Base-by-base conservation (phyloP, 2,329 filamentous ascomycete species). In the Ceratocystis papillata region DNA sequence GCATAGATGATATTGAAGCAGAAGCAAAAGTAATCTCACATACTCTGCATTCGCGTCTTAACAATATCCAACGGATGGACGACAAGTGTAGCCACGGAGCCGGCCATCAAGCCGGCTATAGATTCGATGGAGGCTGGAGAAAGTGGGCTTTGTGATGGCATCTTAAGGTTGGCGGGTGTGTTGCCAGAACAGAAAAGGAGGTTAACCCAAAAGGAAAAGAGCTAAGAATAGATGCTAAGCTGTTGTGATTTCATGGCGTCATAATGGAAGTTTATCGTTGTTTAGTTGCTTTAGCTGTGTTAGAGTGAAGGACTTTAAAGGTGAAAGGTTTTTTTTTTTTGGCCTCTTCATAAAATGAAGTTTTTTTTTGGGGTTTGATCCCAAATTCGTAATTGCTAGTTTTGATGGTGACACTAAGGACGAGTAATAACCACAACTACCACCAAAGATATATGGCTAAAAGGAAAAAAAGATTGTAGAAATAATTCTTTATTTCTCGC, bases 41-140 rank as follows among this genome's bases (percentile, higher is more conserved):
- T 78, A 91, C 89, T 86, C 78, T 99, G 94, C 74, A 99, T 85
- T 69, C 94, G 88, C 68, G 93, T 97, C 81, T 99, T 99, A 74
- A 97, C 86, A 69, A 99, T 86, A 77, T 99, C 94, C 68, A 99
- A 84, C 41, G 94, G 94, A 74, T 97, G 93, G 64, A 94, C 88
- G 66, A 86, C 87, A 62, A 97, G 81, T 28, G 94, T 97, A 64
- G 92, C 88, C 71, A 91, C 82, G 66, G 90, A 82, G 69, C 94
- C 94, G 68, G 94, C 94, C 70, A 87, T 88, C 76, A 99, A 87
- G 71, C 94, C 94, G 69, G 94, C 90, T 74, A 92, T 80, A 73
- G 88, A 87, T 82, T 97, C 94, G 76, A 96, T 83, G 73, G 89
- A 76, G 71, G 88, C 90, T 76, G 89, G 12, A n/a, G 66, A 67